phyloP scores from a whole-genome alignment of 2,329 filamentous ascomycete species.

The Trichoderma afroharzianum region DNA sequence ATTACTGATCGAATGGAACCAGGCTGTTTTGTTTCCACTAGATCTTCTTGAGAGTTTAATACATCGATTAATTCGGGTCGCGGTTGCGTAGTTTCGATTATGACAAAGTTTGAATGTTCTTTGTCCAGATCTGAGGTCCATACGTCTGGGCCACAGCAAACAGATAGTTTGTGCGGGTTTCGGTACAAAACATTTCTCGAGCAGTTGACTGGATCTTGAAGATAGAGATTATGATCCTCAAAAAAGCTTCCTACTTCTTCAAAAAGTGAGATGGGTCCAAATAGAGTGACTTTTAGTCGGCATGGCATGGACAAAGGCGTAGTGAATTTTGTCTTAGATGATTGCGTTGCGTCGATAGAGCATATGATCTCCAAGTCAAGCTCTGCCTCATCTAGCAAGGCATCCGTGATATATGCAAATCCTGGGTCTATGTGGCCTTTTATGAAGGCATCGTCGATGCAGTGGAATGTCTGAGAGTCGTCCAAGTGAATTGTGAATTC shows the following conservation, averaged over 20 bases:
- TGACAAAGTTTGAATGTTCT: neutral
- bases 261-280: neutral
- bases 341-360: neutral
- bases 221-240: neutral
- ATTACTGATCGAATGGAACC: neutral
- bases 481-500: neutral
- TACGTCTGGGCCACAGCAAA: neutral
- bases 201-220: conserved; percentile 5
- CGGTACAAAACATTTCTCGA: neutral
- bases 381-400: neutral
- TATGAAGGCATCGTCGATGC: neutral
- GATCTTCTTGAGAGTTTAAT: neutral
- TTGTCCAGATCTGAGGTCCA: neutral
- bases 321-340: neutral
- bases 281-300: neutral
- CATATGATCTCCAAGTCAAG: neutral
- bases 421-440: neutral
- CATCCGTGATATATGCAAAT: neutral
- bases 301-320: neutral
- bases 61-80: neutral
- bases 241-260: conserved; percentile 2
- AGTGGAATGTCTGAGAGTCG: neutral
- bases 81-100: neutral
- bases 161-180: neutral
- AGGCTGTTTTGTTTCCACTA: neutral